Conservation (phyloP, 2,329 filamentous ascomycete genomes). For the Fusarium sp. region DNA sequence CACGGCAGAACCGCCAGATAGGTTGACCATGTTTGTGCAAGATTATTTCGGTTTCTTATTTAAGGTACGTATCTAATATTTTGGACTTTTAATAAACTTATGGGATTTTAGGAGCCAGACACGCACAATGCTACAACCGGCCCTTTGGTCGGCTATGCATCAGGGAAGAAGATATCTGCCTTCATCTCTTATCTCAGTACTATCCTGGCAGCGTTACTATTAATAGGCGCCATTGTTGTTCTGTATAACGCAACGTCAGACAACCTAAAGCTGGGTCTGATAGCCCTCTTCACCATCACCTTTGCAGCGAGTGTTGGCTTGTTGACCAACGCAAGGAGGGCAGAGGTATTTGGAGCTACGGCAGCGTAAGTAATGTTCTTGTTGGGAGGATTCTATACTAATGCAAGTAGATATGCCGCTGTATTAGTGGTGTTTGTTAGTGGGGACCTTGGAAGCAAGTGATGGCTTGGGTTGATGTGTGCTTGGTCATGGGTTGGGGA, state of each 20-base stretch:
- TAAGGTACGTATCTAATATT: neutral
- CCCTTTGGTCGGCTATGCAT: constrained; percentile 9
- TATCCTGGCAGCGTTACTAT: constrained; percentile 15
- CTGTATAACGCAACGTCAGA: constrained; percentile 19
- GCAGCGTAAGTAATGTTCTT: constrained; percentile 2
- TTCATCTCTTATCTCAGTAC: constrained; percentile 24
- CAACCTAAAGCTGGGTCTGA: constrained; percentile 19
- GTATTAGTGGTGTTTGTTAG: constrained; percentile 17
- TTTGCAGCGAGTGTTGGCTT: constrained; percentile 21
- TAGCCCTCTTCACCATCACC: constrained; percentile 18
- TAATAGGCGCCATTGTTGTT: constrained; percentile 24
- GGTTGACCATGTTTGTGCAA: constrained; percentile 20
- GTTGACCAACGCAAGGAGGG: constrained; percentile 18
- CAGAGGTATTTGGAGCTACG: constrained; percentile 20
- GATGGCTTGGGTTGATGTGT: neutral
- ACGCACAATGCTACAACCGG: neutral
- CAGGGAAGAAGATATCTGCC: constrained; percentile 12
- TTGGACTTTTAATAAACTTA: no score
- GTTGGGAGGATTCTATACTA: neutral
- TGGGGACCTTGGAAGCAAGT: constrained; percentile 3
- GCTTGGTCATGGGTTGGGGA: no score
- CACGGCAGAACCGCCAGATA: constrained; percentile 8
- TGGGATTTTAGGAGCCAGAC: neutral
- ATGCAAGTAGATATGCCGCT: constrained; percentile 1
- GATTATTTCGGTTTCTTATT: constrained; percentile 20